Evolutionary conservation across 306 rosid genomes (phyloP).

Genomic region (Pyrus betulifolia): DNA sequence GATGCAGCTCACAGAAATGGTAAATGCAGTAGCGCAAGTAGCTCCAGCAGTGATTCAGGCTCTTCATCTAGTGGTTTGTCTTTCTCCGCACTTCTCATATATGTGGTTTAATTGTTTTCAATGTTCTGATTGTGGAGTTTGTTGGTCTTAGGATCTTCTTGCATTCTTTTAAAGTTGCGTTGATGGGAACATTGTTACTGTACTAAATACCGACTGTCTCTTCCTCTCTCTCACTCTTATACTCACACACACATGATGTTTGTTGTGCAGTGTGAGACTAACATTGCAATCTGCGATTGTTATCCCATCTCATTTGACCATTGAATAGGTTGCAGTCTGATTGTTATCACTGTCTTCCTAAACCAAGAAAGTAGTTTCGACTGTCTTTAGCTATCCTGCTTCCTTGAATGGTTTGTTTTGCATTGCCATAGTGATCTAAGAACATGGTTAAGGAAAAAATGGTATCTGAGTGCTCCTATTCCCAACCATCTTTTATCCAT

Average conservation of each 20-base stretch:
- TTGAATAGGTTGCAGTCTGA: neutral
- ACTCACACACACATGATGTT: neutral
- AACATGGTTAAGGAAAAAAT: neutral
- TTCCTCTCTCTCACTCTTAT: neutral
- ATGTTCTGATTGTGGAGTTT: conserved; percentile 5
- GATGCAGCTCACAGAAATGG: conserved; percentile 53
- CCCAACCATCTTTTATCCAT: neutral
- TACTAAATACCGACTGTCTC: neutral
- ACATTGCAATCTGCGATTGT: neutral
- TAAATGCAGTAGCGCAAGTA: conserved; percentile 68
- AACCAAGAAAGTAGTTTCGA: neutral
- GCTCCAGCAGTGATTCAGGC: conserved; percentile 84
- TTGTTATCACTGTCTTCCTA: neutral
- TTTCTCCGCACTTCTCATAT: conserved; percentile 17
- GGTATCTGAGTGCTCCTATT: neutral
- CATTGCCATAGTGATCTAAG: neutral
- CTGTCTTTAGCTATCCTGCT: neutral
- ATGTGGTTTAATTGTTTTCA: conserved; percentile 1
- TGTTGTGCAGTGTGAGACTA: neutral
- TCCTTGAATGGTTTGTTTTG: neutral
- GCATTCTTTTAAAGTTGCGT: neutral
- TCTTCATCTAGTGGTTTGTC: conserved; percentile 92
- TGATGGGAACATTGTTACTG: neutral
- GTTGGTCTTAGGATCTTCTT: neutral
- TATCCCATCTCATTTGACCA: neutral